Percentiles rank a stretch among this genome's conserved stretches.
Conservation (phyloP, 2,329 filamentous ascomycete species). For the Fusarium graminum region DNA sequence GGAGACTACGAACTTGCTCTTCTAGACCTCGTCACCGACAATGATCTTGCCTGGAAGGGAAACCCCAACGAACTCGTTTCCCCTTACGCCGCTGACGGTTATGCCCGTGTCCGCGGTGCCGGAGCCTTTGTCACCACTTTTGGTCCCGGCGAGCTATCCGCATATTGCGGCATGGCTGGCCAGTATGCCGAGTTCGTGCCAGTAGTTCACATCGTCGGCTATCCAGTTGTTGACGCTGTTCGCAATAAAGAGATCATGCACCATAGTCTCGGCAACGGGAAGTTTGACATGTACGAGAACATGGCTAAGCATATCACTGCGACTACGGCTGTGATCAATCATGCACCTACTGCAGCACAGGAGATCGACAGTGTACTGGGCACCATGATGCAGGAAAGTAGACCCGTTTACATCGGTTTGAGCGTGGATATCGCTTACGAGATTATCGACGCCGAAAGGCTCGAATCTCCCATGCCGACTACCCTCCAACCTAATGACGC, state of each 20-base stretch:
- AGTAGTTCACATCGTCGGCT: conserved; percentile 7
- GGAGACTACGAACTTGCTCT: conserved; percentile 12
- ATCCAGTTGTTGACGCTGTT: conserved; percentile 1
- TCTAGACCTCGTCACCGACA: conserved; percentile 5
- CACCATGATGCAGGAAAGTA: conserved; percentile 5
- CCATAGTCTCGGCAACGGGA: conserved; percentile 4
- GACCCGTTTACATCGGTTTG: conserved; percentile 1
- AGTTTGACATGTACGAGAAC: conserved; percentile 7
- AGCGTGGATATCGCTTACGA: conserved; percentile 8
- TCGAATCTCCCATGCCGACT: background rate
- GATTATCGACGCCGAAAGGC: background rate
- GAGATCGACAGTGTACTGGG: background rate
- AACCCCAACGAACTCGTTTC: conserved; percentile 5
- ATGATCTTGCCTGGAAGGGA: conserved; percentile 6
- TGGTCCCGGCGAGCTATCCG: background rate
- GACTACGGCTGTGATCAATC: background rate
- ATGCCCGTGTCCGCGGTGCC: background rate
- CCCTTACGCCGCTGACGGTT: conserved; percentile 5
- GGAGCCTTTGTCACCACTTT: conserved; percentile 10
- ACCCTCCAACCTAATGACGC: background rate
- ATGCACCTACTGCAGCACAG: background rate
- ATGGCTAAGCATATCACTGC: conserved; percentile 8
- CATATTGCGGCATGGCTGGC: background rate
- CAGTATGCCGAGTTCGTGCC: conserved; percentile 10
- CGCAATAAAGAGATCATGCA: conserved; percentile 7